phyloP scores from a whole-genome alignment of 805 yeast species.

The Saturnispora quitensis region DNA sequence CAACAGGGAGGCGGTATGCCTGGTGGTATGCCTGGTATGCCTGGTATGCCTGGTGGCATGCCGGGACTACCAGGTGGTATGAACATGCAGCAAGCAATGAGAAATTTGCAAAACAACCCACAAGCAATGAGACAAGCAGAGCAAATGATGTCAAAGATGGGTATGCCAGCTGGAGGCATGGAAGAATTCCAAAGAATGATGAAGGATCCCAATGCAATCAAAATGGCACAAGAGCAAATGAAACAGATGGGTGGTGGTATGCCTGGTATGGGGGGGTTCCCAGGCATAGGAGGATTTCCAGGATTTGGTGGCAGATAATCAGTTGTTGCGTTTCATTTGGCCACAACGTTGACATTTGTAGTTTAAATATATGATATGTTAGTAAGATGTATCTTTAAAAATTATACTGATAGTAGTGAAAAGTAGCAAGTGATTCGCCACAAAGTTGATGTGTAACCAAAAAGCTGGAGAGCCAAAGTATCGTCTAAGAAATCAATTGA shows the following conservation, averaged over 20 bases:
- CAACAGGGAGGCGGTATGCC: constrained; percentile 42
- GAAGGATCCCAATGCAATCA: constrained; percentile 18
- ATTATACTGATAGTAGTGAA: neutral
- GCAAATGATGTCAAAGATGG: constrained; percentile 9
- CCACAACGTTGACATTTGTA: neutral
- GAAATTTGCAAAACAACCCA: constrained; percentile 8
- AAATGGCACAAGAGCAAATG: constrained; percentile 45
- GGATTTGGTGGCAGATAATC: constrained; percentile 1
- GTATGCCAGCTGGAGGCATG: constrained; percentile 8
- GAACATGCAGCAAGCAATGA: constrained; percentile 9
- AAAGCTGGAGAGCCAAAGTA: too few species aligned
- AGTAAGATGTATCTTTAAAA: neutral
- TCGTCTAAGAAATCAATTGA: too few species aligned
- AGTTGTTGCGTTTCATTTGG: neutral
- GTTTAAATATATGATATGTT: neutral
- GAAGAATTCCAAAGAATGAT: constrained; percentile 9
- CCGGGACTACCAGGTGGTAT: constrained; percentile 8
- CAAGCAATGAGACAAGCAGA: constrained; percentile 7
- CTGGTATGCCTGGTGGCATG: neutral
- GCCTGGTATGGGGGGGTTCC: constrained; percentile 6
- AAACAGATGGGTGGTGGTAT: constrained; percentile 39
- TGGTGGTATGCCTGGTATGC: constrained; percentile 23
- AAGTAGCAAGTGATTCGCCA: too few species aligned
- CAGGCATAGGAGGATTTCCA: neutral
- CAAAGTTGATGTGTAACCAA: too few species aligned